Evolutionary conservation across 495 filamentous ascomycete genomes (phyloP).

Genomic region (Letharia columbiana): DNA sequence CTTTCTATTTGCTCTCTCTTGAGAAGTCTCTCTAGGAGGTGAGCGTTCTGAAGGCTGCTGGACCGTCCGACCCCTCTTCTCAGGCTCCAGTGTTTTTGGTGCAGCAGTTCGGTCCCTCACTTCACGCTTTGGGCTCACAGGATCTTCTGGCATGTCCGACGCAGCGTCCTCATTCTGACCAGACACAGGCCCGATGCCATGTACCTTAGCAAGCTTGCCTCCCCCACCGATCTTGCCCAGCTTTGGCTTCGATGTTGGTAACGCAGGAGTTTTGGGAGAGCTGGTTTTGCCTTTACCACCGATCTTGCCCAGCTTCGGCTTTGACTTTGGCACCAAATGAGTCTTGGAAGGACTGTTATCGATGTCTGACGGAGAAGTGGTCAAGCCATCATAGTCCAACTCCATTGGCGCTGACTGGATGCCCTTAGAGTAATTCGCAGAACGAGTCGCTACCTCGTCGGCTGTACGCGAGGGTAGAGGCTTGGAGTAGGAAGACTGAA

Average conservation of each 20-base stretch:
- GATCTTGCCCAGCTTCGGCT: neutral
- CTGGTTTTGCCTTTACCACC: neutral
- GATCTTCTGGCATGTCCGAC: neutral
- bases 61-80: conserved; percentile 29
- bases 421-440: neutral
- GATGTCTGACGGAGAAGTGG: neutral
- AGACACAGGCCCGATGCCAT: conserved; percentile 8
- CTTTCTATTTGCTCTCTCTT: conserved; percentile 54
- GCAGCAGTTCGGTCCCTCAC: neutral
- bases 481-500: conserved; percentile 5
- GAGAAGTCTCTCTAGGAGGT: conserved; percentile 21
- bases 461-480: neutral
- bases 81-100: conserved; percentile 25
- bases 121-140: neutral
- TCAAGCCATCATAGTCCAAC: neutral
- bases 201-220: conserved; percentile 10
- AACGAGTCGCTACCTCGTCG: neutral
- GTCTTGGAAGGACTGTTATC: neutral
- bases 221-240: conserved; percentile 26
- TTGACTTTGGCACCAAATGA: neutral
- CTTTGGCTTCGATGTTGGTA: conserved; percentile 23
- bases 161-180: neutral
- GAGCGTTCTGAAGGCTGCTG: neutral
- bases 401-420: neutral
- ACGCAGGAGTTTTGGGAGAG: neutral